phyloP scores from a whole-genome alignment of 345 rosid species.

The Bruguiera parviflora region DNA sequence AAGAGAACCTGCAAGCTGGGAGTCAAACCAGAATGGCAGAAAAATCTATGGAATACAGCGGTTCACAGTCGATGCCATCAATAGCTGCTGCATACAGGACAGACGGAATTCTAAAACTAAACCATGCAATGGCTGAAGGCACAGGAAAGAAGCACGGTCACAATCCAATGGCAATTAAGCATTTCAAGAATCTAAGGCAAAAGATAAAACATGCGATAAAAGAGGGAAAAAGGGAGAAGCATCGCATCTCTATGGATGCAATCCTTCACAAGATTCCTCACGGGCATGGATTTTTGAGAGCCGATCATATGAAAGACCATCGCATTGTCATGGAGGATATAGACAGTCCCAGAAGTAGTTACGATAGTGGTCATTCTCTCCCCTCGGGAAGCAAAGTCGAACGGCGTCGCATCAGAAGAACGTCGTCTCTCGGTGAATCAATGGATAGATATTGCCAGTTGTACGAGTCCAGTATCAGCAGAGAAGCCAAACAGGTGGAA shows the following conservation, averaged over 20 bases:
- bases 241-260: constrained; percentile 73
- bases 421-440: constrained; percentile 56
- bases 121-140: constrained; percentile 17
- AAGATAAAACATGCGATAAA: constrained; percentile 60
- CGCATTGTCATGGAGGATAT: constrained; percentile 9
- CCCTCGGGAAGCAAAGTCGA: constrained; percentile 15
- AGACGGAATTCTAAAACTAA: constrained; percentile 31
- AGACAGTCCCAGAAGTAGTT: constrained; percentile 19
- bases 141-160: constrained; percentile 27
- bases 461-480: constrained; percentile 46
- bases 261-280: constrained; percentile 75
- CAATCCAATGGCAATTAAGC: constrained; percentile 46
- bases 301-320: constrained; percentile 31
- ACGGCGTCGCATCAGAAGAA: constrained; percentile 31
- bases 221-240: constrained; percentile 59
- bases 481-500: constrained; percentile 41
- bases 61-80: constrained; percentile 28
- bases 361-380: constrained; percentile 3
- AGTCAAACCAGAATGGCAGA: constrained; percentile 4
- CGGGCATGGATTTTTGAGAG: constrained; percentile 46
- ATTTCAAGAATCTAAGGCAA: constrained; percentile 61
- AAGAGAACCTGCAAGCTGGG: constrained; percentile 5
- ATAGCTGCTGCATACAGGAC: constrained; percentile 28
- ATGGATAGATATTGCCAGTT: constrained; percentile 59
- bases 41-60: constrained; percentile 18